phyloP scores from a whole-genome alignment of 2,329 filamentous ascomycete genomes.

The Orbilia oligospora region DNA sequence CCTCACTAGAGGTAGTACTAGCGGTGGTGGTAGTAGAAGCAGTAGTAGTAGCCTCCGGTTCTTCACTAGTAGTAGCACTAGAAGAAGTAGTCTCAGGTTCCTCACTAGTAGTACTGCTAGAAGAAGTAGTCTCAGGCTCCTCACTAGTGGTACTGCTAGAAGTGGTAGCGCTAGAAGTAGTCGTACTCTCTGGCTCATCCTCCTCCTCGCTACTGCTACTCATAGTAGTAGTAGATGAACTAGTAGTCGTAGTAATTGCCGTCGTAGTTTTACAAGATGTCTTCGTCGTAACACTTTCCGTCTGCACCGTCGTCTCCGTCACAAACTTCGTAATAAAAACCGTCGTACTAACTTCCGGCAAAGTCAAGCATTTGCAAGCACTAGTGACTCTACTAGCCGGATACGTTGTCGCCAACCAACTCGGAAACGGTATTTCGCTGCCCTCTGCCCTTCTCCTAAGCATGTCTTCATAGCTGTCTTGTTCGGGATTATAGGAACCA shows the following conservation, averaged over 20 bases:
- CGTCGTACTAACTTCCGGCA: constrained; percentile 15
- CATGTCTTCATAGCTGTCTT: neutral
- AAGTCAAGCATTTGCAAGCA: constrained; percentile 20
- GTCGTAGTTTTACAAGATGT: neutral
- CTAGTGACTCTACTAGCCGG: constrained; percentile 39
- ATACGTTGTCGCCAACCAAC: constrained; percentile 23
- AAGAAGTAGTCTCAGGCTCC: neutral
- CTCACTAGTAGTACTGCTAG: neutral
- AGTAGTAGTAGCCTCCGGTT: neutral
- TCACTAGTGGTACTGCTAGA: neutral
- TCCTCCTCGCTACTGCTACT: neutral
- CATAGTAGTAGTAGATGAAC: neutral
- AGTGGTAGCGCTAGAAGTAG: neutral
- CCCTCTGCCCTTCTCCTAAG: neutral
- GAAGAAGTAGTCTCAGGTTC: neutral
- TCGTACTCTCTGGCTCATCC: neutral
- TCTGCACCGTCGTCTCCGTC: neutral
- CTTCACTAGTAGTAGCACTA: neutral
- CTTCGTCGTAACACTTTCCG: constrained; percentile 10
- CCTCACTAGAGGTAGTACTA: too few relatives aligned
- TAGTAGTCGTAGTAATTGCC: neutral
- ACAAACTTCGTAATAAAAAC: constrained; percentile 24
- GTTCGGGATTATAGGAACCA: neutral
- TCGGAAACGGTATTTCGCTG: neutral
- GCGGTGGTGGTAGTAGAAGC: neutral